Conservation (phyloP, 2,329 filamentous ascomycete genomes). For the Talaromyces sp. region DNA sequence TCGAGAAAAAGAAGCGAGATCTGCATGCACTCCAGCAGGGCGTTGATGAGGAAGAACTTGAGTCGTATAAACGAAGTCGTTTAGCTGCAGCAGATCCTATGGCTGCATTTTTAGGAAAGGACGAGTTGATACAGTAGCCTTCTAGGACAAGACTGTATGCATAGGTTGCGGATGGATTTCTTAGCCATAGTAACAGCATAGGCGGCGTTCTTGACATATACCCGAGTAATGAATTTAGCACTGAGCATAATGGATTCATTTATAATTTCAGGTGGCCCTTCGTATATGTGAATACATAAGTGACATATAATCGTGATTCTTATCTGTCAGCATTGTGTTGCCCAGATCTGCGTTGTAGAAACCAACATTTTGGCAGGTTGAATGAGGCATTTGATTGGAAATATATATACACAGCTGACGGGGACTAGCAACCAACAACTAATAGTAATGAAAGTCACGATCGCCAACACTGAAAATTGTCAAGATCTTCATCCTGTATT, state of each 20-base stretch:
- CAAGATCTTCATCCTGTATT: neutral
- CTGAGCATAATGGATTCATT: neutral
- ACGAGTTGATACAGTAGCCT: conserved; percentile 55
- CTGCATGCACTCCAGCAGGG: conserved; percentile 74
- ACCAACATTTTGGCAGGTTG: neutral
- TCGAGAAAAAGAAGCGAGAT: conserved; percentile 63
- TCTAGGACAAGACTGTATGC: neutral
- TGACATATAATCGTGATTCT: neutral
- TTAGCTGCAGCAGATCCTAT: conserved; percentile 77
- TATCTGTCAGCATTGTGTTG: neutral
- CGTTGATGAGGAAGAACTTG: conserved; percentile 78
- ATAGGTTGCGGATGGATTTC: neutral
- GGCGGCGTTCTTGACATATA: conserved; percentile 2
- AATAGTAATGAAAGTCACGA: neutral
- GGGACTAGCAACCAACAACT: neutral
- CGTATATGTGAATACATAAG: neutral
- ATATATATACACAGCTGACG: neutral
- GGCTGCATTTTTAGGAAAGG: conserved; percentile 73
- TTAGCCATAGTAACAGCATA: conserved; percentile 2
- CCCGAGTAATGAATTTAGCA: neutral
- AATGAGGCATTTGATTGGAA: neutral
- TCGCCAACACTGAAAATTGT: neutral
- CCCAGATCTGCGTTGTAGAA: neutral
- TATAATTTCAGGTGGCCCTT: neutral
- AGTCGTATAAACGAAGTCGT: conserved; percentile 75